These are phyloP conservation scores for Lathyrus oleraceus DNA, from an alignment of 306 rosid species.

Conservation along the genomic window DNA sequence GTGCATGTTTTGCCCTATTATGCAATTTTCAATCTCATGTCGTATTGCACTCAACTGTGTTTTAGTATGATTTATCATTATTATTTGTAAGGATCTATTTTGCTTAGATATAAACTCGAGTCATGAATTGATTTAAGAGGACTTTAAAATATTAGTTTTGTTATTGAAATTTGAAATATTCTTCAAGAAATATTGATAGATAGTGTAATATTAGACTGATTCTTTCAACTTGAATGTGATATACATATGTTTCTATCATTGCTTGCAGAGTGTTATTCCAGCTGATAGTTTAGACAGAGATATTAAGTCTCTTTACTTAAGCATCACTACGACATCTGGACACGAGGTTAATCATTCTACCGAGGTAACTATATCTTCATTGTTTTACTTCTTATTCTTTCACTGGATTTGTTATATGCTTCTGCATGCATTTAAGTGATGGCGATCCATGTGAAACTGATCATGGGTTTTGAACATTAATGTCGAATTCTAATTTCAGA, in stretches of 20 bases:
- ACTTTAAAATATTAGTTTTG: neutral
- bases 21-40: too few species aligned
- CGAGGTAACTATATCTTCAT: conserved; percentile 35
- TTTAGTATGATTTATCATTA: too few species aligned
- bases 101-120: too few species aligned
- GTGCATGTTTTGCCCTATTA: too few species aligned
- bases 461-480: neutral
- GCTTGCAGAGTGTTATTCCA: conserved; percentile 55
- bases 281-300: conserved; percentile 48
- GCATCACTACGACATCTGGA: conserved; percentile 43
- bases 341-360: conserved; percentile 43
- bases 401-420: neutral
- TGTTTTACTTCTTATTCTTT: neutral
- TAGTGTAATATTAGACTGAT: conserved; percentile 2
- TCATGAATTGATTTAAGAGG: neutral
- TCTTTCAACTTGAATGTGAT: conserved; percentile 3
- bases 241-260: conserved; percentile 30
- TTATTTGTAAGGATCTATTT: too few species aligned
- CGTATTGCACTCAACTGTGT: too few species aligned
- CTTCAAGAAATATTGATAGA: neutral
- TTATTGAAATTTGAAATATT: neutral
- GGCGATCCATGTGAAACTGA: conserved; percentile 3
- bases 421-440: neutral
- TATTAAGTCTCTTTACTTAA: conserved; percentile 50
- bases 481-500: conserved; percentile 17